phyloP scores from a whole-genome alignment of 1,284 basidiomycete species.

The Taiwanofungus camphoratus region DNA sequence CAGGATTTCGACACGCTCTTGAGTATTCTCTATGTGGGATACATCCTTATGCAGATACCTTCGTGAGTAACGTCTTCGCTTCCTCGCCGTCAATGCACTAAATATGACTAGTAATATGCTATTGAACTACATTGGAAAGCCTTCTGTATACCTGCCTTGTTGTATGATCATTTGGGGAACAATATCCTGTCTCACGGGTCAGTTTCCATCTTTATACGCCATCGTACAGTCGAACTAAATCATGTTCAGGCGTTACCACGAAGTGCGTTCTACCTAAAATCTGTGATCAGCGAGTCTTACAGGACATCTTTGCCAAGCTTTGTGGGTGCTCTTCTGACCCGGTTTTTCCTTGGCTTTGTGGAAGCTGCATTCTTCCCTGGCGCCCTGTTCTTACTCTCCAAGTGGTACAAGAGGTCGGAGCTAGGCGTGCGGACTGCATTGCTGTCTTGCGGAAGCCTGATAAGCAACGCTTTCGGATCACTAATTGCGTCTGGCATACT shows the following conservation, averaged over 20 bases:
- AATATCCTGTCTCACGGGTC: slow-evolving; percentile 21
- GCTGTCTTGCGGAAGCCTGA: slow-evolving; percentile 67
- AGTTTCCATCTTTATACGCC: not conserved
- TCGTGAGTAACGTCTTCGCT: slow-evolving; percentile 41
- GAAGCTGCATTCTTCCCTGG: slow-evolving; percentile 77
- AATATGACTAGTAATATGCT: slow-evolving; percentile 55
- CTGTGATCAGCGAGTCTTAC: not conserved
- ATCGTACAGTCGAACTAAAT: not conserved
- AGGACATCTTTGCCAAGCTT: slow-evolving; percentile 41
- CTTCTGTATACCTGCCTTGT: slow-evolving; percentile 65
- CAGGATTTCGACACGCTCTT: slow-evolving; percentile 67
- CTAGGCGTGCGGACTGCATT: slow-evolving; percentile 71
- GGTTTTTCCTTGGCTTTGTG: slow-evolving; percentile 71
- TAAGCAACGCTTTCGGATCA: slow-evolving; percentile 80
- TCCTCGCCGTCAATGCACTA: not conserved
- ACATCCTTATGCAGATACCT: slow-evolving; percentile 76
- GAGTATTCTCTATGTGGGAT: slow-evolving; percentile 73
- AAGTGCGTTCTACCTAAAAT: slow-evolving; percentile 15
- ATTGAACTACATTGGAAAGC: slow-evolving; percentile 63
- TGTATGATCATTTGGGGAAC: slow-evolving; percentile 64
- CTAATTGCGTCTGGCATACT: slow-evolving; percentile 74
- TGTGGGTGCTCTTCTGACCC: slow-evolving; percentile 58
- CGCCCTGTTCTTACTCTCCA: slow-evolving; percentile 54
- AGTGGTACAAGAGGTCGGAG: slow-evolving; percentile 68
- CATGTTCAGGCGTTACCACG: slow-evolving; percentile 16